Percentiles rank a stretch among this genome's conserved stretches.
These are phyloP conservation scores for Cercospora canescens DNA, from an alignment of 2,329 filamentous ascomycete species.

Conservation along the genomic window DNA sequence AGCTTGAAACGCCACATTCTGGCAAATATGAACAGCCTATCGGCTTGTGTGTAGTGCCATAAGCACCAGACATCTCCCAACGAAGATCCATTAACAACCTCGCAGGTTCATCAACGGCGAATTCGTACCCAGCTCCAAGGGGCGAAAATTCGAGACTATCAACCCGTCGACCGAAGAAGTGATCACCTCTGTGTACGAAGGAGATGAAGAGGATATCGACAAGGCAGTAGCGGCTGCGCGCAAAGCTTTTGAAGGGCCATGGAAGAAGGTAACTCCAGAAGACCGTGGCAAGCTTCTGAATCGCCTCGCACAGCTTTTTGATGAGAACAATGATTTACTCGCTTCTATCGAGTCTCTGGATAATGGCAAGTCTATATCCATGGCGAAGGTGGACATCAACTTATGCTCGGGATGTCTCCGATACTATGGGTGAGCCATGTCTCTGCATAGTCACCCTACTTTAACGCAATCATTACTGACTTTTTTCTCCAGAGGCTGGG, in stretches of 20 bases:
- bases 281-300: slow-evolving; percentile 68
- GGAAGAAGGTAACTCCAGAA: slow-evolving; percentile 70
- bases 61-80: background rate
- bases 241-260: slow-evolving; percentile 73
- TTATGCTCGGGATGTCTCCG: slow-evolving; percentile 70
- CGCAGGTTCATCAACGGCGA: slow-evolving; percentile 88
- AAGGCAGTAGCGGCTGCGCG: slow-evolving; percentile 82
- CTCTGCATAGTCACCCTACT: too few species aligned
- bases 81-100: background rate
- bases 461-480: too few species aligned
- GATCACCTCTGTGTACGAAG: slow-evolving; percentile 80
- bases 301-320: slow-evolving; percentile 77
- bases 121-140: slow-evolving; percentile 79
- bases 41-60: slow-evolving; percentile 48
- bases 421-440: too few species aligned
- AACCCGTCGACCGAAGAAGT: slow-evolving; percentile 84
- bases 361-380: slow-evolving; percentile 78
- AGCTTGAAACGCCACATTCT: slow-evolving; percentile 68
- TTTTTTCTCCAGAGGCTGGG: too few species aligned
- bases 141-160: slow-evolving; percentile 89
- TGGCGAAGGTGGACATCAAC: slow-evolving; percentile 74
- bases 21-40: slow-evolving; percentile 58
- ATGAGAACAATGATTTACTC: slow-evolving; percentile 75
- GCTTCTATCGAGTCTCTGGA: slow-evolving; percentile 84
- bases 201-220: slow-evolving; percentile 80